Conservation (phyloP, 352 stramenopile species). For the Phytopythium vexans region DNA sequence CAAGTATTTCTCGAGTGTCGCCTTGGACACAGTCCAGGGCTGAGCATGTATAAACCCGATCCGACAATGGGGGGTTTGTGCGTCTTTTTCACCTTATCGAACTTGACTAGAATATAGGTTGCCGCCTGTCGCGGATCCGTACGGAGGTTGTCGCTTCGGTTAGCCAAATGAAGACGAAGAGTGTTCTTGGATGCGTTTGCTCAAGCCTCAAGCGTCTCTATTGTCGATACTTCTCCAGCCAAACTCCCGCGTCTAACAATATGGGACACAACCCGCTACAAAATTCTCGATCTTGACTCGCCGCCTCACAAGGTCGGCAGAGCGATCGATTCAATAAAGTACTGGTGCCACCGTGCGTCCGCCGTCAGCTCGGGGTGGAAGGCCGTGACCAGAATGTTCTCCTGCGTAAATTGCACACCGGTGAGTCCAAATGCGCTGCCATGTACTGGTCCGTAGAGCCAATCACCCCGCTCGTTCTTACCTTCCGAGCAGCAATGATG, state of each 20-base stretch:
- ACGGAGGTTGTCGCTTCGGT: too few relatives aligned
- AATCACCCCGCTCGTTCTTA: slow-evolving; percentile 11
- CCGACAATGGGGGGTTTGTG: background rate
- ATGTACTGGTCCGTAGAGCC: too few relatives aligned
- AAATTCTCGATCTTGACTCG: too few relatives aligned
- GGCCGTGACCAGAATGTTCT: slow-evolving; percentile 92
- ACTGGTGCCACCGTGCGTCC: slow-evolving; percentile 94
- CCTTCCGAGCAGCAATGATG: slow-evolving; percentile 78
- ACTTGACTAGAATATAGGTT: slow-evolving; percentile 9
- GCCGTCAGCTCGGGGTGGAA: slow-evolving; percentile 96
- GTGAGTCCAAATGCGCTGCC: too few relatives aligned
- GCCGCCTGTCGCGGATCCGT: too few relatives aligned
- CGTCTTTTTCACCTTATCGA: slow-evolving; percentile 1
- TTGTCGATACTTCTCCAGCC: too few relatives aligned
- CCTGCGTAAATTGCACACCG: too few relatives aligned
- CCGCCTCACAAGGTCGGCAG: slow-evolving; percentile 34
- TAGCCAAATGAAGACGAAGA: too few relatives aligned
- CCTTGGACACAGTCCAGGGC: slow-evolving; percentile 69
- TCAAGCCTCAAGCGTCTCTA: too few relatives aligned
- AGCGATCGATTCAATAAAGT: slow-evolving; percentile 87
- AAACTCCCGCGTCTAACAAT: too few relatives aligned
- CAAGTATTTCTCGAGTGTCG: slow-evolving; percentile 86
- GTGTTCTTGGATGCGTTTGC: slow-evolving; percentile 1
- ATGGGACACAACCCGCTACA: too few relatives aligned
- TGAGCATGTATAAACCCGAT: slow-evolving; percentile 37